phyloP scores from a whole-genome alignment of 148 eudicot species.

The Oxyria digyna region DNA sequence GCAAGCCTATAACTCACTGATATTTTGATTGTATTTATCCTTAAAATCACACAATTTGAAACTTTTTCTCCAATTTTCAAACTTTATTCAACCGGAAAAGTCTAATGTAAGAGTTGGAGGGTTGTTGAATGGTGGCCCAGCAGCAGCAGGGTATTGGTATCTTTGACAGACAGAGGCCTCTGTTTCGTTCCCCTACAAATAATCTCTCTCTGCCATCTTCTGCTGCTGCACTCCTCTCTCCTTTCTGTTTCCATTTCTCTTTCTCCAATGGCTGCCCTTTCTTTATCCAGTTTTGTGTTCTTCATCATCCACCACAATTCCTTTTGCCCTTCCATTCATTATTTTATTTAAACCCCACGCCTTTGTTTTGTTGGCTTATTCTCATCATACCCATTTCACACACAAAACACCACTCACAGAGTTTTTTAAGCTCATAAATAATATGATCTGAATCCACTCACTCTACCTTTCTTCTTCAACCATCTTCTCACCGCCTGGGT shows the following conservation, averaged over 20 bases:
- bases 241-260: not conserved
- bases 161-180: conserved; percentile 4
- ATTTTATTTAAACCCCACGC: not conserved
- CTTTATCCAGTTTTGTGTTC: not conserved
- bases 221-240: not conserved
- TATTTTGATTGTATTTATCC: too few species aligned
- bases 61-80: not conserved
- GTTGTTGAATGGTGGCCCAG: not conserved
- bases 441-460: not conserved
- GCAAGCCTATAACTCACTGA: too few species aligned
- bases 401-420: too few species aligned
- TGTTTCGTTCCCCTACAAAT: conserved; percentile 5
- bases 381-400: not conserved
- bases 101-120: not conserved
- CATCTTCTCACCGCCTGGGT: not conserved
- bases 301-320: not conserved
- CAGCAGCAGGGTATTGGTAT: not conserved
- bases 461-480: not conserved
- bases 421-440: not conserved
- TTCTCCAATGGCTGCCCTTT: conserved; percentile 2
- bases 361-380: not conserved
- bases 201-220: not conserved
- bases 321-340: not conserved
- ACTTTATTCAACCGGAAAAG: too few species aligned
- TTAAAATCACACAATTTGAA: not conserved